Percentiles rank a stretch among this genome's conserved stretches.
Conservation (phyloP, 129 eudicot species). For the Escallonia herrerae region DNA sequence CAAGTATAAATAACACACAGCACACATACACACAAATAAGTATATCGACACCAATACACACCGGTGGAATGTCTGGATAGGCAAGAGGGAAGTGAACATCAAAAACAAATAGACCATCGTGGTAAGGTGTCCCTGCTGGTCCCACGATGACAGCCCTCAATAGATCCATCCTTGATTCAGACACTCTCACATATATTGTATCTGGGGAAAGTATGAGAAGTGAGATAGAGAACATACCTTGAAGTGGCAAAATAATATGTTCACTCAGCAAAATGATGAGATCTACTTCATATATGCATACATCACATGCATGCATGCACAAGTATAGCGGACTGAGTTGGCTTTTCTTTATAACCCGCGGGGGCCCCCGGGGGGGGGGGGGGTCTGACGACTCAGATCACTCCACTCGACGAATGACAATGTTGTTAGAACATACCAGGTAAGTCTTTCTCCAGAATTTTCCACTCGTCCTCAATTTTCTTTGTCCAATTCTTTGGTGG, state of each 20-base stretch:
- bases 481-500: constrained; percentile 57
- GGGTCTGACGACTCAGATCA: too few relatives aligned
- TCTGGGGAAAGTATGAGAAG: constrained; percentile 26
- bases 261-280: too few relatives aligned
- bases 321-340: too few relatives aligned
- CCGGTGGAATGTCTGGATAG: constrained; percentile 67
- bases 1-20: background rate
- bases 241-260: too few relatives aligned
- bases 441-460: constrained; percentile 57
- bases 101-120: constrained; percentile 72
- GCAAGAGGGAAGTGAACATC: constrained; percentile 54
- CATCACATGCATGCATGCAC: too few relatives aligned
- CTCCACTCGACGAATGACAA: too few relatives aligned
- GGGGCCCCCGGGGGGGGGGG: too few relatives aligned
- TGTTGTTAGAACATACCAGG: constrained; percentile 37
- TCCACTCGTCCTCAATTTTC: constrained; percentile 81
- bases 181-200: constrained; percentile 58
- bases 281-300: too few relatives aligned
- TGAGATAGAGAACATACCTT: background rate
- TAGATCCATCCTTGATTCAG: constrained; percentile 76
- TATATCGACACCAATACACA: constrained; percentile 9
- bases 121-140: constrained; percentile 83
- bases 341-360: too few relatives aligned
- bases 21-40: background rate
- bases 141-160: constrained; percentile 68